phyloP scores from a whole-genome alignment of 768 basidiomycete species.

The Ramaria sp. region DNA sequence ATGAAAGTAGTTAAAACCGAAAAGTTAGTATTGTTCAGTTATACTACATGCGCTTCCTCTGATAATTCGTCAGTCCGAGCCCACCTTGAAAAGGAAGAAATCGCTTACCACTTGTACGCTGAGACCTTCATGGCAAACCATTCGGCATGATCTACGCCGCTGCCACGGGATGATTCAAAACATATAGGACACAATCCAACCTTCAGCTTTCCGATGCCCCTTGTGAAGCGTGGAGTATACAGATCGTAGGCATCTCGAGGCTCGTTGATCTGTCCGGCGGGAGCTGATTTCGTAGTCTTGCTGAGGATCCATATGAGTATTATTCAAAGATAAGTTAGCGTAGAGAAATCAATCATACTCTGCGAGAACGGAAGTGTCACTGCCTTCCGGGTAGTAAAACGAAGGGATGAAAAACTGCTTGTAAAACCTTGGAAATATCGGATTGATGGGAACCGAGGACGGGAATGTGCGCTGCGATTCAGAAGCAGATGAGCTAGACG shows the following conservation, averaged over 20 bases:
- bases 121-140: slow-evolving; percentile 78
- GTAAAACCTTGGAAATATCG: slow-evolving; percentile 53
- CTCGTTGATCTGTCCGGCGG: slow-evolving; percentile 32
- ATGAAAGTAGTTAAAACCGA: background rate
- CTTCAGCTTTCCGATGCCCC: slow-evolving; percentile 56
- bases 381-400: slow-evolving; percentile 31
- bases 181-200: slow-evolving; percentile 75
- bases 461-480: slow-evolving; percentile 36
- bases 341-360: slow-evolving; percentile 26
- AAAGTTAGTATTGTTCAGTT: background rate
- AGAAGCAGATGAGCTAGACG: background rate
- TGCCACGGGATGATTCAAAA: slow-evolving; percentile 44
- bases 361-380: slow-evolving; percentile 7
- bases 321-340: background rate
- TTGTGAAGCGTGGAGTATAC: slow-evolving; percentile 71
- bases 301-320: background rate
- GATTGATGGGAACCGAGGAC: slow-evolving; percentile 31
- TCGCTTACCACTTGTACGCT: slow-evolving; percentile 67
- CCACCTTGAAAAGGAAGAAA: background rate
- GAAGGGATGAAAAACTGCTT: slow-evolving; percentile 59
- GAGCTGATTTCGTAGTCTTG: slow-evolving; percentile 7
- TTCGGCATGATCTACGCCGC: slow-evolving; percentile 50
- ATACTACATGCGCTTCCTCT: background rate
- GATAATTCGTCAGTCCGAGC: background rate
- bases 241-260: slow-evolving; percentile 54